Conservation (phyloP, 495 filamentous ascomycete genomes). For the Talaromyces stipitatus region DNA sequence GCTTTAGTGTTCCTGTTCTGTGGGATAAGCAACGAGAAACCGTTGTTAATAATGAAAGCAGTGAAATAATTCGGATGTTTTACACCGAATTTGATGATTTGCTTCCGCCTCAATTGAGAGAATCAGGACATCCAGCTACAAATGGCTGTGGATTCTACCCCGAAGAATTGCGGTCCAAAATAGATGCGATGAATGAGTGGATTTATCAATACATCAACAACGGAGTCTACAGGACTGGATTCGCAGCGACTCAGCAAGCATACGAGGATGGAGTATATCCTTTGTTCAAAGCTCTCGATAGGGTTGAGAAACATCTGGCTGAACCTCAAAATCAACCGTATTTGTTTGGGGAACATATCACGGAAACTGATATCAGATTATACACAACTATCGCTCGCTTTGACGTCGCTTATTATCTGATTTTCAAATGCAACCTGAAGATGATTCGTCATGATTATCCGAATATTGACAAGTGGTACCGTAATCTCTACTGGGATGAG, state of each 20-base stretch:
- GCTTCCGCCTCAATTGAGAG: slow-evolving; percentile 41
- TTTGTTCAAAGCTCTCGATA: slow-evolving; percentile 57
- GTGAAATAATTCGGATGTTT: slow-evolving; percentile 70
- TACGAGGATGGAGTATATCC: slow-evolving; percentile 53
- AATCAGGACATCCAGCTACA: slow-evolving; percentile 27
- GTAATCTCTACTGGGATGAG: slow-evolving; percentile 63
- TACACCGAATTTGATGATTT: slow-evolving; percentile 54
- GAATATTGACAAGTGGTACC: slow-evolving; percentile 58
- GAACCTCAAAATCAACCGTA: slow-evolving; percentile 45
- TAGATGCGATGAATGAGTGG: slow-evolving; percentile 59
- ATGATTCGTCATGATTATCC: slow-evolving; percentile 69
- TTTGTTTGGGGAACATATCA: slow-evolving; percentile 55
- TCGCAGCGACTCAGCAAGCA: slow-evolving; percentile 56
- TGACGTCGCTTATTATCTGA: slow-evolving; percentile 59
- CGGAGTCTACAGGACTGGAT: slow-evolving; percentile 64
- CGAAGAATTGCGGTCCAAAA: slow-evolving; percentile 38
- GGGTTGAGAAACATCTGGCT: slow-evolving; percentile 51
- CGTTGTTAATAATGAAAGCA: slow-evolving; percentile 81
- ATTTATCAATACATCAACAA: slow-evolving; percentile 61
- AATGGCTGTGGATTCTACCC: slow-evolving; percentile 48
- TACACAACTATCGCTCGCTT: slow-evolving; percentile 61
- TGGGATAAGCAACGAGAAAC: slow-evolving; percentile 66
- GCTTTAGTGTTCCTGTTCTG: slow-evolving; percentile 73
- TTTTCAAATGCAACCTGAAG: slow-evolving; percentile 64
- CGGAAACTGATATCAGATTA: slow-evolving; percentile 60